Evolutionary conservation across 148 eudicot genomes (phyloP).

Genomic region (Diospyros kaki): DNA sequence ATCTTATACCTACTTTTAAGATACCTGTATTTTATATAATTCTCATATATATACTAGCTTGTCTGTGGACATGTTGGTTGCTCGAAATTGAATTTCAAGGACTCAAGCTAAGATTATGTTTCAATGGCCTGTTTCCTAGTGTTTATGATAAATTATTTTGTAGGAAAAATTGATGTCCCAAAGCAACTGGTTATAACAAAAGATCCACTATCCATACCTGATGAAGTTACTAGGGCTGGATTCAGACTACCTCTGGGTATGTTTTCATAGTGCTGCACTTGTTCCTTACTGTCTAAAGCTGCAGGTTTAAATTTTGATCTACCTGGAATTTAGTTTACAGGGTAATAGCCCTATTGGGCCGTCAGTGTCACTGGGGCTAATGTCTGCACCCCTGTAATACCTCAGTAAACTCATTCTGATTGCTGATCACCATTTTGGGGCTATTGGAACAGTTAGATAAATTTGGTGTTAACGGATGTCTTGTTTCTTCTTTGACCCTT

Average conservation of each 20-base stretch:
- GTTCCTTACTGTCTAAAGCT: neutral
- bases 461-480: neutral
- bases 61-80: conserved; percentile 4
- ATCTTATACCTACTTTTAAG: neutral
- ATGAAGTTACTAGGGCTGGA: conserved; percentile 59
- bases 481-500: neutral
- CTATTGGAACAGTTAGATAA: neutral
- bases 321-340: neutral
- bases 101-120: neutral
- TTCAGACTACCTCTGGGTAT: conserved; percentile 63
- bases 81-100: conserved; percentile 4
- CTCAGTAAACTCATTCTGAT: neutral
- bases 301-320: neutral
- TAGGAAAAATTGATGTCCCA: conserved; percentile 67
- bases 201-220: conserved; percentile 52
- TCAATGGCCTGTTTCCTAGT: neutral
- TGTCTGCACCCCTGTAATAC: neutral
- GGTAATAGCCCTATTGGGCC: neutral
- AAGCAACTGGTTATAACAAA: conserved; percentile 57
- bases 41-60: neutral
- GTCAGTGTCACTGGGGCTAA: neutral
- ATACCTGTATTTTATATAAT: neutral
- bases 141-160: conserved; percentile 11
- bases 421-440: neutral
- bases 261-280: neutral